Evolutionary conservation across 2,329 filamentous ascomycete species (phyloP), one percentile per base, ranked within the genome.

Genomic region (Pseudocercospora vitis): DNA sequence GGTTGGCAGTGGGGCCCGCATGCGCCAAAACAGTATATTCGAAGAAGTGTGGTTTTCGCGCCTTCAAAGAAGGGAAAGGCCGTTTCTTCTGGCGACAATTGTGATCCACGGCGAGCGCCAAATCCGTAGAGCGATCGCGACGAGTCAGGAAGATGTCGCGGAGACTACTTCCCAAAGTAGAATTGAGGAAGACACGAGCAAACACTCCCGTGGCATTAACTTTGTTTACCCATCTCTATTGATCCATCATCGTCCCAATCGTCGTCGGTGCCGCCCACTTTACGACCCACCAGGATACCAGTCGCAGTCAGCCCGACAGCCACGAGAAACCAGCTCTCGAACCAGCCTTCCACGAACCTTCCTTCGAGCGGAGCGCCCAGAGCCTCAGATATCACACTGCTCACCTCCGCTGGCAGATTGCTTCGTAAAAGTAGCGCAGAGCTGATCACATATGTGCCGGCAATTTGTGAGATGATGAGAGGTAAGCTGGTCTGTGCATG

Each of bases 371-470:
- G 87, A 16, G 87, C 88, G 37, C 88, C 85, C 24, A 95, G 73
- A 1, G 88, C 88, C 60, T 91, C 87, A 2, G 84, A 85, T 3
- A 95, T 88, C 1, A 87, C 87, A 46, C 83, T 84, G 54, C 89
- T 84, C 67, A 92, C 85, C 68, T 91, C 87, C 31, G 77, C 78
- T 0, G 90, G 90, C 60, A 95, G 75, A 68, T 90, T 92, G 62
- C 87, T 88, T 47, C 90, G 74, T 42, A 95, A 75, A 54, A 95
- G 77, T 60, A 95, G 73, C 2, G 88, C 87, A 1, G 87, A 86
- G 55, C 84, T 87, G 65, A 95, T 91, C 49, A 95, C 89, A 68
- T 95, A 95, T 1, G 89, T 91, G 1, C 88, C 90, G 1, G 84
- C 84, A 39, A 95, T 84, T 71, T 95, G 90, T 3, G 85, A 87